These are phyloP conservation scores for Hygrophorus pudorinus DNA, from an alignment of 768 basidiomycete species.

Conservation along the genomic window DNA sequence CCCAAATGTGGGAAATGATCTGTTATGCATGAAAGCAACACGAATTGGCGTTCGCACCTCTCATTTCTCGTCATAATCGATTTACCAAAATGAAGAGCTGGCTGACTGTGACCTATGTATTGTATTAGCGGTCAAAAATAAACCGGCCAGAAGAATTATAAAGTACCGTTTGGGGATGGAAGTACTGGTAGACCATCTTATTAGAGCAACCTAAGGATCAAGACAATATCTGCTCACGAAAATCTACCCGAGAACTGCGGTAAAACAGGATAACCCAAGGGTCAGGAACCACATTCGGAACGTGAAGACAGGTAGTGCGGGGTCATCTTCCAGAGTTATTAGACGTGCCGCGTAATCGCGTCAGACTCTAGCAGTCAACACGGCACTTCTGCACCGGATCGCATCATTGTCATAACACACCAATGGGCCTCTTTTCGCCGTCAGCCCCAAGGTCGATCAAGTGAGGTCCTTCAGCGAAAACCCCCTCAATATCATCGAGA, in stretches of 20 bases:
- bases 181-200: no score
- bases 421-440: constrained; percentile 31
- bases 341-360: constrained; percentile 37
- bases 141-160: no score
- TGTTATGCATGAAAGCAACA: no score
- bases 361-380: constrained; percentile 15
- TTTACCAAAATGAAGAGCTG: constrained; percentile 20
- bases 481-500: constrained; percentile 12
- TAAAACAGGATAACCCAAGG: constrained; percentile 48
- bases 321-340: constrained; percentile 44
- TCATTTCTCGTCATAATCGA: no score
- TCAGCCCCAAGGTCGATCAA: constrained; percentile 25
- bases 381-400: no score
- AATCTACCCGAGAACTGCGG: constrained; percentile 39
- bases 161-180: no score
- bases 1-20: no score
- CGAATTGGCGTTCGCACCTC: no score
- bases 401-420: constrained; percentile 7
- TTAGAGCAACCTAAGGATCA: neutral
- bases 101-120: no score
- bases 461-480: constrained; percentile 18
- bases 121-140: no score
- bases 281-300: constrained; percentile 50
- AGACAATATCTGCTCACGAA: constrained; percentile 23
- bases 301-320: constrained; percentile 37